A percentile compares a stretch with the other conserved stretches of the same genome.
Evolutionary conservation across 805 yeast genomes (phyloP).

Genomic region (Blastobotrys peoriensis): DNA sequence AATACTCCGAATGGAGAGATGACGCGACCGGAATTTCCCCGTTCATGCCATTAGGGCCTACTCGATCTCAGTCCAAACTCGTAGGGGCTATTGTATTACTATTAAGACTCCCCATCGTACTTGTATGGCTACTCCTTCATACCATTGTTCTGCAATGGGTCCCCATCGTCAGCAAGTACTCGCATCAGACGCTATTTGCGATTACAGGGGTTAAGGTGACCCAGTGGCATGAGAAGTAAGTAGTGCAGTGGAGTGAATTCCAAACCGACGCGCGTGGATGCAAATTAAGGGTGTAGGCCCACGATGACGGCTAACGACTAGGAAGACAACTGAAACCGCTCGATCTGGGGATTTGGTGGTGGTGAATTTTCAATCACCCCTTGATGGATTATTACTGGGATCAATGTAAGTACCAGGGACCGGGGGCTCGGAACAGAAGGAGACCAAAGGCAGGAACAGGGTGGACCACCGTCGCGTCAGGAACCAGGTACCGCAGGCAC

Average conservation of each 20-base stretch:
- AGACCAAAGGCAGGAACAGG: too few relatives aligned
- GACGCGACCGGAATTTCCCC: slow-evolving; percentile 94
- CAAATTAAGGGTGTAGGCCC: slow-evolving; percentile 4
- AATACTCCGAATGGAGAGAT: slow-evolving; percentile 79
- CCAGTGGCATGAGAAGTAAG: neutral
- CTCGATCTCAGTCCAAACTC: neutral
- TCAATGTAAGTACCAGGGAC: neutral
- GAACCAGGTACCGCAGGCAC: too few relatives aligned
- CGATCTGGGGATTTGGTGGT: slow-evolving; percentile 45
- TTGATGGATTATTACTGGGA: slow-evolving; percentile 39
- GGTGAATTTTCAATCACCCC: slow-evolving; percentile 54
- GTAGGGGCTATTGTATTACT: neutral
- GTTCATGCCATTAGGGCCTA: slow-evolving; percentile 49
- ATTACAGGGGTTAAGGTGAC: slow-evolving; percentile 2
- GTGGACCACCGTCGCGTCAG: too few relatives aligned
- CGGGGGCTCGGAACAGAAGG: too few relatives aligned
- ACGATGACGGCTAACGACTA: neutral
- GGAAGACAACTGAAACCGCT: too few relatives aligned
- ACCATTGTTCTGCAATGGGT: slow-evolving; percentile 9
- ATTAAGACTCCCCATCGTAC: slow-evolving; percentile 13
- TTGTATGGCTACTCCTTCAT: slow-evolving; percentile 8
- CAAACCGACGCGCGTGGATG: too few relatives aligned
- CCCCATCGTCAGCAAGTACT: slow-evolving; percentile 4
- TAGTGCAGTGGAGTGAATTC: too few relatives aligned
- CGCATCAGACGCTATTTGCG: slow-evolving; percentile 3